Percentiles rank a stretch among this genome's conserved stretches.
Conservation (phyloP, 306 rosid genomes). For the Astragalus membranaceus region DNA sequence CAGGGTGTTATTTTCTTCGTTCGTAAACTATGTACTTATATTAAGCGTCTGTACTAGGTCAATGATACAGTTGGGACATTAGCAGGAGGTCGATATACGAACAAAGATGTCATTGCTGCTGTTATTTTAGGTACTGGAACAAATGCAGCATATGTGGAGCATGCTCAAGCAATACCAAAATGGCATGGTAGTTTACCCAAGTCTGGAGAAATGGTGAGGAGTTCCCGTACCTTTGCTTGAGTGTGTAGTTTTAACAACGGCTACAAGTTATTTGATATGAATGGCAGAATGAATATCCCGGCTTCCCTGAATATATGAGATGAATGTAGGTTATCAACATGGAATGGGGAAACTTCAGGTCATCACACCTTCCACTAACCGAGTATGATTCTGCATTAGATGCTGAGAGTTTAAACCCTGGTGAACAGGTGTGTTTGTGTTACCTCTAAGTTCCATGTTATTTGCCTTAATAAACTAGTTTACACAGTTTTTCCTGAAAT, state of each 20-base stretch:
- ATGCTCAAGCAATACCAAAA: conserved; percentile 85
- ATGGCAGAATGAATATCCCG: background rate
- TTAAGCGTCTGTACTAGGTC: conserved; percentile 48
- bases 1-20: background rate
- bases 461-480: background rate
- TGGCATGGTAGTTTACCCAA: conserved; percentile 82
- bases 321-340: conserved; percentile 70
- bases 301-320: background rate
- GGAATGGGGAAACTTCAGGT: conserved; percentile 95
- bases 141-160: conserved; percentile 88
- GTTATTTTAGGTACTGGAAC: conserved; percentile 92
- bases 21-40: conserved; percentile 16
- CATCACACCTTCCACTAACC: conserved; percentile 79
- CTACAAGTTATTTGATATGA: conserved; percentile 10
- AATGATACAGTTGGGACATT: conserved; percentile 90
- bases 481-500: background rate
- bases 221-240: background rate
- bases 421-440: conserved; percentile 58
- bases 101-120: conserved; percentile 70
- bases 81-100: conserved; percentile 75
- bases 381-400: conserved; percentile 75
- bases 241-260: background rate
- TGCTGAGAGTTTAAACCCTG: conserved; percentile 78
- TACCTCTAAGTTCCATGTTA: background rate
- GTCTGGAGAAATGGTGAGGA: conserved; percentile 85